Percentiles rank a stretch among this genome's conserved stretches.
Evolutionary conservation across 495 filamentous ascomycete species (phyloP).

Genomic region (Penicillium subrubescens): DNA sequence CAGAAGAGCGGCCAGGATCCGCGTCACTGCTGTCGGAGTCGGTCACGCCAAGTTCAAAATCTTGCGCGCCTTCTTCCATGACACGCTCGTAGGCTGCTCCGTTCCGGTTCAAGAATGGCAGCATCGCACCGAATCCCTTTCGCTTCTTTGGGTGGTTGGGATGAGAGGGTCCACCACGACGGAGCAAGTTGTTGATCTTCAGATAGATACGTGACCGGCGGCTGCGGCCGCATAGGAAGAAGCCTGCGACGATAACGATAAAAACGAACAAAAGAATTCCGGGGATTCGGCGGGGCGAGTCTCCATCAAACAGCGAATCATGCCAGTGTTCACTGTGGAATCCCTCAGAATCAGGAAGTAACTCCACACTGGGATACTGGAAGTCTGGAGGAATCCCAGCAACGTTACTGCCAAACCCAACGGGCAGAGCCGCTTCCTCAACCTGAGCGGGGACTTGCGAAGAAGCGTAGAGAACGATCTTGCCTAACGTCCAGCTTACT

Average conservation of each 20-base stretch:
- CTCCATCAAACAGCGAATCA: constrained; percentile 64
- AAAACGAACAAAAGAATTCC: constrained; percentile 74
- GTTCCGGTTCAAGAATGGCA: constrained; percentile 55
- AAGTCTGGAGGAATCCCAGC: constrained; percentile 73
- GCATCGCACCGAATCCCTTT: constrained; percentile 53
- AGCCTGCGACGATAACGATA: constrained; percentile 65
- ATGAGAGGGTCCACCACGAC: constrained; percentile 54
- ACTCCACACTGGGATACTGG: constrained; percentile 74
- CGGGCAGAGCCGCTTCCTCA: constrained; percentile 60
- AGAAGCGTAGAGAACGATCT: constrained; percentile 96
- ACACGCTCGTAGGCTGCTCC: constrained; percentile 80
- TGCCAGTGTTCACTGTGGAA: constrained; percentile 71
- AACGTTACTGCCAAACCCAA: constrained; percentile 88
- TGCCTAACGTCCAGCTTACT: constrained; percentile 97
- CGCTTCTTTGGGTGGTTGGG: constrained; percentile 55
- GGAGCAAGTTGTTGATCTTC: constrained; percentile 52
- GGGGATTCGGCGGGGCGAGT: constrained; percentile 66
- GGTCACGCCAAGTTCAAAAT: constrained; percentile 71
- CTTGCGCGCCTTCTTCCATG: constrained; percentile 70
- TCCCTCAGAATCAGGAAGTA: constrained; percentile 41
- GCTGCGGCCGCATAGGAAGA: constrained; percentile 71
- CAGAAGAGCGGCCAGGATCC: constrained; percentile 42
- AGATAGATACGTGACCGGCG: constrained; percentile 67
- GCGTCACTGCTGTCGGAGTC: constrained; percentile 60
- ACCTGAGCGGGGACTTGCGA: constrained; percentile 74